These are phyloP conservation scores for Phytophthora multivora DNA, from an alignment of 352 stramenopile species.

Conservation along the genomic window DNA sequence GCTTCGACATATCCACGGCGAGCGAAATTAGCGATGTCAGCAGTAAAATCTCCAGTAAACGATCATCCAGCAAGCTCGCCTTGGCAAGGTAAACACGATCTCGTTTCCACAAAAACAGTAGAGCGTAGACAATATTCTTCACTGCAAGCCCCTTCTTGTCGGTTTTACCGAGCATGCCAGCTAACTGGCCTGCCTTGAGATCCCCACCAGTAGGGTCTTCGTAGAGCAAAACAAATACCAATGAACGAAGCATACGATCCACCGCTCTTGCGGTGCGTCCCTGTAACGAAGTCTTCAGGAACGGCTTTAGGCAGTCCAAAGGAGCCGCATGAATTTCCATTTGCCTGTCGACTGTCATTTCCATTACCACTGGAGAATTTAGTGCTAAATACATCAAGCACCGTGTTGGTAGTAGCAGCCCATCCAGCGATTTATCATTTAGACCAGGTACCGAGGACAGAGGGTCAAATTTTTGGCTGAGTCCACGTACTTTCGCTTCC, in stretches of 20 bases:
- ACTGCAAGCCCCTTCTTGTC: slow-evolving; percentile 42
- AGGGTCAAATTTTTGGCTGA: slow-evolving; percentile 67
- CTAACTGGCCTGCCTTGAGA: slow-evolving; percentile 38
- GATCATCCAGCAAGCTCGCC: slow-evolving; percentile 40
- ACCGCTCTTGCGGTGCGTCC: slow-evolving; percentile 37
- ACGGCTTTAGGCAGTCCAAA: slow-evolving; percentile 33
- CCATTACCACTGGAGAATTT: slow-evolving; percentile 44
- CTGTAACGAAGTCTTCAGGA: slow-evolving; percentile 39
- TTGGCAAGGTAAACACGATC: slow-evolving; percentile 40
- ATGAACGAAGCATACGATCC: slow-evolving; percentile 44
- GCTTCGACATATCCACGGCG: slow-evolving; percentile 36
- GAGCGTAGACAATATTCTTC: slow-evolving; percentile 59
- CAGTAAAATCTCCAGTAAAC: slow-evolving; percentile 57
- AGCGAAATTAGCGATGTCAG: slow-evolving; percentile 59
- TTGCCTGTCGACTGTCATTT: slow-evolving; percentile 32
- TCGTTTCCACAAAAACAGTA: slow-evolving; percentile 61
- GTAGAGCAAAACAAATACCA: slow-evolving; percentile 60
- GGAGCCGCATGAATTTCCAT: slow-evolving; percentile 31
- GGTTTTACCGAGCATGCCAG: slow-evolving; percentile 37
- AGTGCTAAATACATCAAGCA: slow-evolving; percentile 62
- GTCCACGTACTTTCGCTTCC: slow-evolving; percentile 39
- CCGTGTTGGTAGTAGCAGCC: slow-evolving; percentile 44
- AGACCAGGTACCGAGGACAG: slow-evolving; percentile 33
- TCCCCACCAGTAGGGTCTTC: slow-evolving; percentile 27
- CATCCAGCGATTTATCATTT: slow-evolving; percentile 41